Conservation (phyloP, 2,329 filamentous ascomycete genomes). For the Cercospora nicotianae region DNA sequence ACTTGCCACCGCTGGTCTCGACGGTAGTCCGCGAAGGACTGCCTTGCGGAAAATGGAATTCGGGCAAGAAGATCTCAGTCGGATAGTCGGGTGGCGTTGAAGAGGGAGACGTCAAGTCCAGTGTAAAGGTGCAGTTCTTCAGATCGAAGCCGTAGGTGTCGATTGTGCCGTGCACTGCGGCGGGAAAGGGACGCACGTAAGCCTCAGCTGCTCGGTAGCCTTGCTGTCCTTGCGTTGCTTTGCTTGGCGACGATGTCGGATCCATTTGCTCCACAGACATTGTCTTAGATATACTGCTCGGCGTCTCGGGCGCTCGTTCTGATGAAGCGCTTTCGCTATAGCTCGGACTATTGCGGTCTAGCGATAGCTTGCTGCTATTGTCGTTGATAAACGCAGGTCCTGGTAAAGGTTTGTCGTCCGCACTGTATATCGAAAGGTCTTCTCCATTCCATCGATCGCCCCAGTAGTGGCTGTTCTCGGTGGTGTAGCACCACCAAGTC, state of each 20-base stretch:
- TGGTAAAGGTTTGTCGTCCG: slow-evolving; percentile 70
- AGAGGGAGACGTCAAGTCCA: slow-evolving; percentile 65
- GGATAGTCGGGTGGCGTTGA: slow-evolving; percentile 64
- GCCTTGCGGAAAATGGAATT: slow-evolving; percentile 80
- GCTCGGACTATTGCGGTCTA: slow-evolving; percentile 52
- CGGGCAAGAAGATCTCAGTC: slow-evolving; percentile 82
- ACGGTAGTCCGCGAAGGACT: slow-evolving; percentile 62
- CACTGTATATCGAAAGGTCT: slow-evolving; percentile 85
- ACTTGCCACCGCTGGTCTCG: slow-evolving; percentile 80
- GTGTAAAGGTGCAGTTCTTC: slow-evolving; percentile 70
- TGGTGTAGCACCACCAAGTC: slow-evolving; percentile 84
- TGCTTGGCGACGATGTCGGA: slow-evolving; percentile 15
- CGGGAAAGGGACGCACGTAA: slow-evolving; percentile 81
- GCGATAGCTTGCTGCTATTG: slow-evolving; percentile 51
- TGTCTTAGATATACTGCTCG: slow-evolving; percentile 71
- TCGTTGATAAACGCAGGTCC: slow-evolving; percentile 47
- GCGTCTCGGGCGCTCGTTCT: slow-evolving; percentile 62
- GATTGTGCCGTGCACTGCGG: slow-evolving; percentile 71
- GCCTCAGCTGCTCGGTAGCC: slow-evolving; percentile 91
- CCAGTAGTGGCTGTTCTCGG: slow-evolving; percentile 79
- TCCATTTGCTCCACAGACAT: slow-evolving; percentile 59
- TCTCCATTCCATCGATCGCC: slow-evolving; percentile 98
- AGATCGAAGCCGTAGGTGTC: slow-evolving; percentile 78
- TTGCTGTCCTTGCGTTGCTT: slow-evolving; percentile 11
- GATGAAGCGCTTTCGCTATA: slow-evolving; percentile 56